phyloP scores from a whole-genome alignment of 768 basidiomycete genomes.

The Rhizopogon vesiculosus region DNA sequence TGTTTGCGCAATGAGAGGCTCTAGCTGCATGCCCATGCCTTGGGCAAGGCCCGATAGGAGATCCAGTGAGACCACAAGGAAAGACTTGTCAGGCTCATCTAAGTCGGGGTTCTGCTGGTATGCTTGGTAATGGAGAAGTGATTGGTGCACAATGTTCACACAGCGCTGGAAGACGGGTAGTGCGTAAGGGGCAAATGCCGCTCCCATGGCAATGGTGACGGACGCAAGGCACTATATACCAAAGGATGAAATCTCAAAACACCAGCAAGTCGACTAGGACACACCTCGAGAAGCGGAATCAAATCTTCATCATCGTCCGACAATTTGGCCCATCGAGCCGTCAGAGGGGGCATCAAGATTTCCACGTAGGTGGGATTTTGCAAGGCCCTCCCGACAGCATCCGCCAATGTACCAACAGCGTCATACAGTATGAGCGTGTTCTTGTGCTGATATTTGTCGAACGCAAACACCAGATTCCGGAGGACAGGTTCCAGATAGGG shows the following conservation, averaged over 20 bases:
- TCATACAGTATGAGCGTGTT: constrained; percentile 98
- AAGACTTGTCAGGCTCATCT: constrained; percentile 95
- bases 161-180: constrained; percentile 92
- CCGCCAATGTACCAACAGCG: constrained; percentile 97
- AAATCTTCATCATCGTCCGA: constrained; percentile 90
- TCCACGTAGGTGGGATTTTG: constrained; percentile 86
- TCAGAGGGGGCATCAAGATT: constrained; percentile 94
- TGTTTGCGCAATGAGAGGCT: constrained; percentile 61
- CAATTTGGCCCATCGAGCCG: constrained; percentile 84
- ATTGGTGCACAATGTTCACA: constrained; percentile 75
- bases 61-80: constrained; percentile 98
- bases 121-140: constrained; percentile 81
- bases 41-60: constrained; percentile 94
- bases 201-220: constrained; percentile 93
- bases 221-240: constrained; percentile 86
- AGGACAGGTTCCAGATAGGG: constrained; percentile 95
- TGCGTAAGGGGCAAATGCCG: constrained; percentile 84
- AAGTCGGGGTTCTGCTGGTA: constrained; percentile 86
- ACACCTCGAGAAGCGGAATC: constrained; percentile 92
- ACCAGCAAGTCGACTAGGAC: constrained; percentile 14
- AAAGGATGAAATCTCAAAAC: background rate
- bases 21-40: constrained; percentile 78
- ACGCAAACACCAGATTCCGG: constrained; percentile 92
- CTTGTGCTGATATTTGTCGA: constrained; percentile 98
- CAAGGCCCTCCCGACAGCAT: constrained; percentile 88